A percentile compares a stretch with the other conserved stretches of the same genome.
These are phyloP conservation scores for Diddensiella caesifluorescens DNA, from an alignment of 805 yeast species.

Conservation along the genomic window DNA sequence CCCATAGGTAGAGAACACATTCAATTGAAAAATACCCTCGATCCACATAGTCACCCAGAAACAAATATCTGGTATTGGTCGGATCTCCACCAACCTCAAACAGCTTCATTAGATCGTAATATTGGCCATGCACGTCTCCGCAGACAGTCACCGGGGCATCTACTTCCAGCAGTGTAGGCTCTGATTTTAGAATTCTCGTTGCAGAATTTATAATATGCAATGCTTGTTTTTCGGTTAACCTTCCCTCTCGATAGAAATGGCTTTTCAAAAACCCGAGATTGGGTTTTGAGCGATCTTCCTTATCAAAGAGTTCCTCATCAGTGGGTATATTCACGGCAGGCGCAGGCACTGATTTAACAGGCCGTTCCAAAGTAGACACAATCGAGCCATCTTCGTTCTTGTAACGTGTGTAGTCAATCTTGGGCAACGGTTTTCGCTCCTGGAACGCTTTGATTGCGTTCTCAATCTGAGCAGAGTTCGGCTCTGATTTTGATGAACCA, in stretches of 20 bases:
- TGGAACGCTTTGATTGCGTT: conserved; percentile 35
- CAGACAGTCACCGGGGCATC: conserved; percentile 94
- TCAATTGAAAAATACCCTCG: conserved; percentile 89
- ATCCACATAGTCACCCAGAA: conserved; percentile 93
- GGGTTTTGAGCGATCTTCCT: conserved; percentile 54
- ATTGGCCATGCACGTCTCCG: conserved; percentile 98
- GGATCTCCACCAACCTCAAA: conserved; percentile 95
- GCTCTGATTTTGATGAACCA: too few relatives aligned
- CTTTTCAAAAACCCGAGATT: conserved; percentile 62
- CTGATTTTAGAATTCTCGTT: conserved; percentile 54
- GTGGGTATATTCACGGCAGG: conserved; percentile 63
- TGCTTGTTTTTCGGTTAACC: conserved; percentile 67
- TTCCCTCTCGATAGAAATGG: conserved; percentile 78
- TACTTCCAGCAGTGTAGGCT: conserved; percentile 74
- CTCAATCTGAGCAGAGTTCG: too few relatives aligned
- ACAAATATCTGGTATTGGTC: conserved; percentile 64
- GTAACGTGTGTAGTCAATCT: conserved; percentile 41
- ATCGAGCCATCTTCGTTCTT: conserved; percentile 54
- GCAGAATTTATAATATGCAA: conserved; percentile 60
- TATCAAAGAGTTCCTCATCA: conserved; percentile 60
- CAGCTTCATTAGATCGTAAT: conserved; percentile 79
- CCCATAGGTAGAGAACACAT: conserved; percentile 57
- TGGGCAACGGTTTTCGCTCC: conserved; percentile 29
- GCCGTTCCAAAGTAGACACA: conserved; percentile 53
- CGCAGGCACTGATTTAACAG: conserved; percentile 52